Evolutionary conservation across 1,139 yeast genomes (phyloP).

Genomic region (Magnusiomyces fungicola): DNA sequence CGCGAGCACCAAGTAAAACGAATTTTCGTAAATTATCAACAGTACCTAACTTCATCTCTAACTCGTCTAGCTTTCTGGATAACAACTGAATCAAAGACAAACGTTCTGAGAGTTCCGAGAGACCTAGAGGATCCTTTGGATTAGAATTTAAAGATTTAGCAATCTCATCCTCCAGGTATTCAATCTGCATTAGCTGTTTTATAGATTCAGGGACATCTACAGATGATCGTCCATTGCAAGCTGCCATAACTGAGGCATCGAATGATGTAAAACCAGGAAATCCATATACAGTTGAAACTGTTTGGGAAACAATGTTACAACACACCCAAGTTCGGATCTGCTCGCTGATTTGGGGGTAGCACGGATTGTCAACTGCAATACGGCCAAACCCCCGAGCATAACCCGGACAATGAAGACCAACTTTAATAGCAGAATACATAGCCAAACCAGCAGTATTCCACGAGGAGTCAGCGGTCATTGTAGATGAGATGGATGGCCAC

Average conservation of each 20-base stretch:
- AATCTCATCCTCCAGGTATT: constrained; percentile 79
- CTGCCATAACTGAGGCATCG: constrained; percentile 60
- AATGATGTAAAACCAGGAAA: constrained; percentile 88
- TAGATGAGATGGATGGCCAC: constrained; percentile 95
- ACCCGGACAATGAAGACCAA: constrained; percentile 80
- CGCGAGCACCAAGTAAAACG: constrained; percentile 62
- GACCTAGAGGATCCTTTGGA: constrained; percentile 58
- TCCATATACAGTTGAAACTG: constrained; percentile 87
- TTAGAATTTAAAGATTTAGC: constrained; percentile 71
- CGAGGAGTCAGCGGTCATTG: constrained; percentile 88
- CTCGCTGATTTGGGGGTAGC: constrained; percentile 50
- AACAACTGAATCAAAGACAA: constrained; percentile 66
- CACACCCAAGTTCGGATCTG: constrained; percentile 89
- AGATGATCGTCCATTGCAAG: constrained; percentile 38
- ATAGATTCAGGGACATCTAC: constrained; percentile 53
- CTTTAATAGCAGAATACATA: constrained; percentile 80
- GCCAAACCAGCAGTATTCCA: constrained; percentile 95
- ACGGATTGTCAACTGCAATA: constrained; percentile 29
- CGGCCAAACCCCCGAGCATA: constrained; percentile 47
- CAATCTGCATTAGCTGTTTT: constrained; percentile 70
- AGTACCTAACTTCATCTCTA: constrained; percentile 47
- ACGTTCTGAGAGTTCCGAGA: constrained; percentile 57
- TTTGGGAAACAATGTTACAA: constrained; percentile 83
- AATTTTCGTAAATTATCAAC: constrained; percentile 63
- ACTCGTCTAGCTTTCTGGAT: constrained; percentile 62